Evolutionary conservation across 1,284 basidiomycete species (phyloP).

Genomic region (Fomitopsis schrenkii): DNA sequence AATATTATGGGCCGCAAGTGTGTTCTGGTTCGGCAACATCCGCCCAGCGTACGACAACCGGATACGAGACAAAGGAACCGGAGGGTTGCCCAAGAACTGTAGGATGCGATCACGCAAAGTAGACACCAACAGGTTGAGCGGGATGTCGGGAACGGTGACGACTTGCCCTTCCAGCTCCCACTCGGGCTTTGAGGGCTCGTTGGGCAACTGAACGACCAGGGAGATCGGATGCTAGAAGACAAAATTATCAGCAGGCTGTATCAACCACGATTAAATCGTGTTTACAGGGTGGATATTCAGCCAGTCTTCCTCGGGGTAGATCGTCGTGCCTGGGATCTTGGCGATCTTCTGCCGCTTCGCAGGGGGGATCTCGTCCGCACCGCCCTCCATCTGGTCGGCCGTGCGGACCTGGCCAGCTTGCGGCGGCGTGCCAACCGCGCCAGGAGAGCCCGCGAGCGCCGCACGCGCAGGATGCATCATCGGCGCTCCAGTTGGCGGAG

Average conservation of each 20-base stretch:
- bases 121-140: constrained; percentile 78
- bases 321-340: constrained; percentile 74
- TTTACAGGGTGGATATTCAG: constrained; percentile 79
- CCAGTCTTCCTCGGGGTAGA: constrained; percentile 87
- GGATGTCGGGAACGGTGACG: constrained; percentile 75
- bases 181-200: constrained; percentile 77
- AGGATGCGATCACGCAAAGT: constrained; percentile 85
- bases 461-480: constrained; percentile 37
- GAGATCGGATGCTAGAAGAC: constrained; percentile 71
- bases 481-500: constrained; percentile 38
- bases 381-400: constrained; percentile 78
- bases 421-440: constrained; percentile 29
- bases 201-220: constrained; percentile 78
- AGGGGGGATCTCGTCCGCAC: constrained; percentile 57
- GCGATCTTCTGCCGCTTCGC: constrained; percentile 82
- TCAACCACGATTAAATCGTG: constrained; percentile 1
- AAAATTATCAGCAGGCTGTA: constrained; percentile 3
- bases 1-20: constrained; percentile 83
- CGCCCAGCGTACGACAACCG: constrained; percentile 75
- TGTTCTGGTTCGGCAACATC: constrained; percentile 81
- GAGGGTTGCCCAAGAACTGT: constrained; percentile 56
- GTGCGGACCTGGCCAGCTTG: constrained; percentile 66
- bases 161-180: constrained; percentile 86
- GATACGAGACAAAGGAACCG: constrained; percentile 72
- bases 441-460: constrained; percentile 28